Conservation (phyloP, 1,139 yeast genomes). For the Geotrichum fermentans region DNA sequence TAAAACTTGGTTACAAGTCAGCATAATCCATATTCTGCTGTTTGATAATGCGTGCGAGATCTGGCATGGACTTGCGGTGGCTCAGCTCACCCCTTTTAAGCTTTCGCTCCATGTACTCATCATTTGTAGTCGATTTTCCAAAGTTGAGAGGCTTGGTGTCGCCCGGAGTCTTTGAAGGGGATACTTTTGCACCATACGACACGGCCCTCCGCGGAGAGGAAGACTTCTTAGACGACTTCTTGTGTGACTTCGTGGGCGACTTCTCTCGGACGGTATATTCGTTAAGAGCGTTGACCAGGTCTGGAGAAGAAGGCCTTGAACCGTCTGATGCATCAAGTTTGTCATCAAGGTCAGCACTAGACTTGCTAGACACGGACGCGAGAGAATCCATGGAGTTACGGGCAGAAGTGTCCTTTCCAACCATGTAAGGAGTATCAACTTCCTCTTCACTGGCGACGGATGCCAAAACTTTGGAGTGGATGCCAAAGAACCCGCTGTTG, state of each 20-base stretch:
- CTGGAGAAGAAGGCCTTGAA: neutral
- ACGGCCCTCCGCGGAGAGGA: neutral
- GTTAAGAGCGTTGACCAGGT: neutral
- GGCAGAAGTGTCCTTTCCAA: neutral
- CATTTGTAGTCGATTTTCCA: neutral
- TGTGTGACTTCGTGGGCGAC: neutral
- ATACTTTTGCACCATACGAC: neutral
- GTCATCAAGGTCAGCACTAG: slow-evolving; percentile 3
- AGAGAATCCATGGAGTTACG: slow-evolving; percentile 13
- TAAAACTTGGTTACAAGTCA: neutral
- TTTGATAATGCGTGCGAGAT: neutral
- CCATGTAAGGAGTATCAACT: neutral
- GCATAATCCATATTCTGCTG: neutral
- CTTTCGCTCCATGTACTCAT: slow-evolving; percentile 3
- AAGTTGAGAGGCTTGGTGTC: neutral
- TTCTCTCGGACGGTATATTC: neutral
- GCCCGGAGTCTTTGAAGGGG: neutral
- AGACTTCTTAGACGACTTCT: neutral
- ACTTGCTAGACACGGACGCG: slow-evolving; percentile 8
- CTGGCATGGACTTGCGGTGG: neutral
- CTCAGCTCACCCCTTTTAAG: neutral
- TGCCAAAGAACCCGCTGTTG: slow-evolving; percentile 31
- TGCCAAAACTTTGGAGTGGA: slow-evolving; percentile 25
- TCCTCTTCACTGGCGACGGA: neutral
- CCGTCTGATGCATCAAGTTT: neutral